These are phyloP conservation scores for Elaeagnus macrophylla DNA, from an alignment of 306 rosid genomes.

Conservation along the genomic window DNA sequence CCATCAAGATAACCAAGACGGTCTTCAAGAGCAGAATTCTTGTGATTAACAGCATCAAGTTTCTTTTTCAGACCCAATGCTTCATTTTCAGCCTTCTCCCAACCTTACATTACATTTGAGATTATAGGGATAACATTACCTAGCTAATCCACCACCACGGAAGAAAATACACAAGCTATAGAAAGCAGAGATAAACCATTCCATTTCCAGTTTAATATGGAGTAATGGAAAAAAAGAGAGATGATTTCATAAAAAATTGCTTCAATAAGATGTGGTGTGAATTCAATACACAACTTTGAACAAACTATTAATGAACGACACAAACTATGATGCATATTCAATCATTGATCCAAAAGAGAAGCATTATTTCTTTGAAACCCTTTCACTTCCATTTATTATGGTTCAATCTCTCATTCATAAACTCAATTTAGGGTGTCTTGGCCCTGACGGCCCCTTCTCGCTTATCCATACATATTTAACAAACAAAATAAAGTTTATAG, in stretches of 20 bases:
- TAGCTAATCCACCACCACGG: not conserved
- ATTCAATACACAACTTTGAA: too few relatives aligned
- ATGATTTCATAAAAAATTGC: too few relatives aligned
- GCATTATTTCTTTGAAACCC: not conserved
- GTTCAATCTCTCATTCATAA: not conserved
- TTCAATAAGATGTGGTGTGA: too few relatives aligned
- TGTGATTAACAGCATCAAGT: slow-evolving; percentile 53
- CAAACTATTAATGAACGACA: too few relatives aligned
- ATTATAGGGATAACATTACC: not conserved
- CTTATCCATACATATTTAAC: too few relatives aligned
- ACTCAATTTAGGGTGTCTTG: not conserved
- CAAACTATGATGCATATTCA: not conserved
- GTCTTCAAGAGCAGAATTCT: slow-evolving; percentile 55
- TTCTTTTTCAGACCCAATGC: slow-evolving; percentile 40
- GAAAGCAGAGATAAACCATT: not conserved
- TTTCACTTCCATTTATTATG: not conserved
- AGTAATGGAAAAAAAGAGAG: too few relatives aligned
- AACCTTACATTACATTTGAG: slow-evolving; percentile 44
- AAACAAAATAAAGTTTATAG: not conserved
- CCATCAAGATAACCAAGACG: slow-evolving; percentile 75
- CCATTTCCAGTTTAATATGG: too few relatives aligned
- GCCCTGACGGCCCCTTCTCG: not conserved
- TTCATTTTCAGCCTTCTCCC: slow-evolving; percentile 84
- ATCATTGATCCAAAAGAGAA: not conserved
- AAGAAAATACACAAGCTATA: not conserved